Evolutionary conservation across 805 yeast species (phyloP).

Genomic region (Cyberlindnera mrakii): DNA sequence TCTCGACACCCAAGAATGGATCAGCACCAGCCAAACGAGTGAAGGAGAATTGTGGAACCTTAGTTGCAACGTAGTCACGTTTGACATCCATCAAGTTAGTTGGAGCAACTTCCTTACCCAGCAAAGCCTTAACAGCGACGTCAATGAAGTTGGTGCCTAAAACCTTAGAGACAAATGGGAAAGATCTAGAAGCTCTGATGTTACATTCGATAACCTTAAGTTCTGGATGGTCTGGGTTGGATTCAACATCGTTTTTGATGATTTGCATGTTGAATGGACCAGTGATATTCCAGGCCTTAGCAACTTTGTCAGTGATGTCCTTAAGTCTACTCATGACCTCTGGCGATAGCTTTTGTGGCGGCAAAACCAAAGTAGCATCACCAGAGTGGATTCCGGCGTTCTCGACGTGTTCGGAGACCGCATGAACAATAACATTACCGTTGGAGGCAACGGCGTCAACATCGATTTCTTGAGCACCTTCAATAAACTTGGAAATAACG

Average conservation of each 20-base stretch:
- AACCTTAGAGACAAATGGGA: constrained; percentile 98
- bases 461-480: constrained; percentile 95
- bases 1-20: constrained; percentile 97
- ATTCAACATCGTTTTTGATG: constrained; percentile 66
- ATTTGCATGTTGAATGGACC: constrained; percentile 99
- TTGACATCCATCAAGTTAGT: constrained; percentile 71
- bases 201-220: constrained; percentile 98
- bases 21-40: constrained; percentile 99
- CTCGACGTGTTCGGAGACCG: constrained; percentile 95
- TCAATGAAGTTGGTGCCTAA: constrained; percentile 92
- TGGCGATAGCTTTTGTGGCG: constrained; percentile 77
- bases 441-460: constrained; percentile 92
- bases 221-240: constrained; percentile 50
- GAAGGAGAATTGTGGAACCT: constrained; percentile 98
- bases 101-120: constrained; percentile 63
- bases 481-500: constrained; percentile 91
- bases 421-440: constrained; percentile 88
- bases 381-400: constrained; percentile 99
- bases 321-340: constrained; percentile 66
- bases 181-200: constrained; percentile 96
- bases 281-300: constrained; percentile 88
- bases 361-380: constrained; percentile 92
- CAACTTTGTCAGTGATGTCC: constrained; percentile 89
- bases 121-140: constrained; percentile 83
- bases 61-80: constrained; percentile 86